A percentile compares a stretch with the other conserved stretches of the same genome.
These are phyloP conservation scores for Typha latifolia DNA, from an alignment of 176 grass and related monocot genomes.

Conservation along the genomic window DNA sequence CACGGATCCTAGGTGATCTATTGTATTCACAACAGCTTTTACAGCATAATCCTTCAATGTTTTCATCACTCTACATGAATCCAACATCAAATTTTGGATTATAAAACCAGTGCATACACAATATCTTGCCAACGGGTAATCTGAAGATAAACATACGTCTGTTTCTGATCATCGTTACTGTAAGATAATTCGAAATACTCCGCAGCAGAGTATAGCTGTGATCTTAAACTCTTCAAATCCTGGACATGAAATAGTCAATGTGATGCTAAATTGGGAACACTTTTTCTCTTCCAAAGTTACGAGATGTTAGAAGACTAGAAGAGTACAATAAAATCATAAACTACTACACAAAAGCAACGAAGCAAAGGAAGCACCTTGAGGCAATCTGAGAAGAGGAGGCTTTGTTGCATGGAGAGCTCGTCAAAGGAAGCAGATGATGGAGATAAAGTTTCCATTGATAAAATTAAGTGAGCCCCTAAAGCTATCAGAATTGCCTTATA, in stretches of 20 bases:
- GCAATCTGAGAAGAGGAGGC: conserved; percentile 60
- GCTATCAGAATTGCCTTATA: background rate
- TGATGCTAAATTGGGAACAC: background rate
- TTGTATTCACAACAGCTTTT: conserved; percentile 68
- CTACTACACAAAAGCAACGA: background rate
- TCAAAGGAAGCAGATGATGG: conserved; percentile 29
- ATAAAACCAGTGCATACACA: background rate
- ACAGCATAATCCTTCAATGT: conserved; percentile 59
- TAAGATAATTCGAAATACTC: conserved; percentile 84
- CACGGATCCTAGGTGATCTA: conserved; percentile 75
- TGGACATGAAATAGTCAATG: conserved; percentile 3
- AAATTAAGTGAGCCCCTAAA: background rate
- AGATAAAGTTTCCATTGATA: conserved; percentile 9
- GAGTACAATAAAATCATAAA: background rate
- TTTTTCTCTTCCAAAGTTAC: background rate
- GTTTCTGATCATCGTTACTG: conserved; percentile 37
- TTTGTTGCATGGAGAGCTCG: conserved; percentile 50
- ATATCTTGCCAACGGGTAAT: conserved; percentile 1
- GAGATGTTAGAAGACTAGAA: background rate
- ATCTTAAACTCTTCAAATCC: conserved; percentile 68
- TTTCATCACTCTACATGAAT: conserved; percentile 42
- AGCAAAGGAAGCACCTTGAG: conserved; percentile 42
- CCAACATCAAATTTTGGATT: background rate
- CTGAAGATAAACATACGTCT: conserved; percentile 21
- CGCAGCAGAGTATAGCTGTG: conserved; percentile 66